Conservation (phyloP, 1,139 yeast species). For the Diutina rugosa region DNA sequence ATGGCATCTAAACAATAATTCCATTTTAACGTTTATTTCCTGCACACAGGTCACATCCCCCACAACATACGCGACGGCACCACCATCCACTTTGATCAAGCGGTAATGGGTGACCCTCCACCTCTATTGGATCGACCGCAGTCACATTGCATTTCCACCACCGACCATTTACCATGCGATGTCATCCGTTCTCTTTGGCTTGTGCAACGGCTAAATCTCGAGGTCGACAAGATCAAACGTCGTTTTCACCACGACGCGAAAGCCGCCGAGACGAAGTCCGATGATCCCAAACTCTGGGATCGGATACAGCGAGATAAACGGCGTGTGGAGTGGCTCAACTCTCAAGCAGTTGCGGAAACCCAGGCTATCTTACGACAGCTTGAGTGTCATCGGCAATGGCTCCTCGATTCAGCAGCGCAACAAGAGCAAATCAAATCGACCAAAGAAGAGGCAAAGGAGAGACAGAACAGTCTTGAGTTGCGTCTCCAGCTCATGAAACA, state of each 20-base stretch:
- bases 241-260: slow-evolving; percentile 10
- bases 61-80: not conserved
- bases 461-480: slow-evolving; percentile 9
- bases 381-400: slow-evolving; percentile 16
- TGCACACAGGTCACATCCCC: not conserved
- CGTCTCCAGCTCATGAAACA: slow-evolving; percentile 21
- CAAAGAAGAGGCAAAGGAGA: not conserved
- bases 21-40: not conserved
- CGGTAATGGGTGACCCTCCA: not conserved
- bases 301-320: not conserved
- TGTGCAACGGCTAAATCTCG: slow-evolving; percentile 26
- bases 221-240: slow-evolving; percentile 12
- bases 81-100: not conserved
- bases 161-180: slow-evolving; percentile 36
- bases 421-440: slow-evolving; percentile 10
- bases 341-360: slow-evolving; percentile 24
- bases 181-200: slow-evolving; percentile 32
- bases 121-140: not conserved
- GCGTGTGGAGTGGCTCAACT: slow-evolving; percentile 5
- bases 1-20: not conserved
- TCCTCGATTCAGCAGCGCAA: slow-evolving; percentile 19
- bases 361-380: slow-evolving; percentile 22
- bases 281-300: not conserved
- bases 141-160: slow-evolving; percentile 22
- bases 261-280: not conserved